Evolutionary conservation across 306 rosid genomes (phyloP).

Genomic region (Carpinus fangiana): DNA sequence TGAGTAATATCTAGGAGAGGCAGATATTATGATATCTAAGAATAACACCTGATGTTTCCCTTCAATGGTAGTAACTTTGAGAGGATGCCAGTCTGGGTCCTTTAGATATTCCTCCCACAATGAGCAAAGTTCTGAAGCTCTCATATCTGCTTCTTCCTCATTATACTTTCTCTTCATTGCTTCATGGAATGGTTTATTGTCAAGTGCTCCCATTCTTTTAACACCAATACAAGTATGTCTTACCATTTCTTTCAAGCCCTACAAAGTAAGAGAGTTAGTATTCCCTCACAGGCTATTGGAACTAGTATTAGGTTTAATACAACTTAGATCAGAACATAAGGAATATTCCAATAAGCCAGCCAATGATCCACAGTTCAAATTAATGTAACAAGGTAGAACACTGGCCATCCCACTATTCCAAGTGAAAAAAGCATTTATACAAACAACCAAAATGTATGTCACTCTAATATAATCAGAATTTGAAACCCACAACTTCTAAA

Average conservation of each 20-base stretch:
- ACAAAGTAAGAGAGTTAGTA: slow-evolving; percentile 26
- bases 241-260: slow-evolving; percentile 69
- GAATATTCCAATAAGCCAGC: not conserved
- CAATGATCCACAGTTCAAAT: not conserved
- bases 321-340: not conserved
- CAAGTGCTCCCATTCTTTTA: slow-evolving; percentile 97
- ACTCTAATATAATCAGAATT: not conserved
- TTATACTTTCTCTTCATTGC: slow-evolving; percentile 73
- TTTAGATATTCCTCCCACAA: slow-evolving; percentile 89
- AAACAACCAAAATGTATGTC: not conserved
- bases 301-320: slow-evolving; percentile 4
- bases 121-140: slow-evolving; percentile 83
- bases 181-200: slow-evolving; percentile 68
- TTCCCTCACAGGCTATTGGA: slow-evolving; percentile 1
- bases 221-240: slow-evolving; percentile 52
- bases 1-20: slow-evolving; percentile 9
- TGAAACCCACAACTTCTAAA: not conserved
- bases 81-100: slow-evolving; percentile 98
- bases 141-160: slow-evolving; percentile 76
- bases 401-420: not conserved
- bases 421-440: not conserved
- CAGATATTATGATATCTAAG: slow-evolving; percentile 19
- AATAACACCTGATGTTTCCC: slow-evolving; percentile 60
- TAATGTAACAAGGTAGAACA: not conserved
- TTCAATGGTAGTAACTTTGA: slow-evolving; percentile 46